Evolutionary conservation across 768 basidiomycete genomes (phyloP).

Genomic region (Boletus reticuloceps): DNA sequence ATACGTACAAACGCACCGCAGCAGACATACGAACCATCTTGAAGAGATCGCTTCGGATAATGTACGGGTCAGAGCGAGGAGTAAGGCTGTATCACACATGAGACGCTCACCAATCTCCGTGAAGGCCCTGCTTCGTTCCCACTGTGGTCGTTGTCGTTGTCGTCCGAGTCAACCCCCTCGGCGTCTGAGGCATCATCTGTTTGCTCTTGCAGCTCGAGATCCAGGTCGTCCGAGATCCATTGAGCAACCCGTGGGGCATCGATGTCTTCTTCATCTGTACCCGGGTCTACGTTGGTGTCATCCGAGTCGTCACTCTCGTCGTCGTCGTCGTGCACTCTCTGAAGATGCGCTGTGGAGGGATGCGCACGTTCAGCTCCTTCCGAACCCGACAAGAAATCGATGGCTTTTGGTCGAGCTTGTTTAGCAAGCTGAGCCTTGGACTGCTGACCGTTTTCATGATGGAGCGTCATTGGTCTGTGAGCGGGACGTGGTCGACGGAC

Average conservation of each 20-base stretch:
- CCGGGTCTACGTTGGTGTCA: slow-evolving; percentile 27
- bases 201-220: slow-evolving; percentile 27
- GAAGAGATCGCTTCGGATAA: slow-evolving; percentile 27
- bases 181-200: slow-evolving; percentile 9
- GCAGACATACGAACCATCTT: slow-evolving; percentile 21
- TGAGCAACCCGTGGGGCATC: slow-evolving; percentile 60
- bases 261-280: neutral
- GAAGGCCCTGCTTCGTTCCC: slow-evolving; percentile 8
- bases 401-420: slow-evolving; percentile 16
- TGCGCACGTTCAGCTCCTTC: neutral
- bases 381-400: slow-evolving; percentile 15
- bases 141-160: neutral
- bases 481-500: slow-evolving; percentile 3
- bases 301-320: neutral
- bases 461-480: neutral
- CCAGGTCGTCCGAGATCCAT: slow-evolving; percentile 52
- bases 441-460: neutral
- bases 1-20: neutral
- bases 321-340: slow-evolving; percentile 6
- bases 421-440: slow-evolving; percentile 6
- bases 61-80: neutral
- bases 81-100: neutral
- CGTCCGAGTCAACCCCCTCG: slow-evolving; percentile 5
- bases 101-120: slow-evolving; percentile 14
- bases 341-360: neutral